phyloP scores from a whole-genome alignment of 495 filamentous ascomycete genomes.

The Xylaria scruposa region DNA sequence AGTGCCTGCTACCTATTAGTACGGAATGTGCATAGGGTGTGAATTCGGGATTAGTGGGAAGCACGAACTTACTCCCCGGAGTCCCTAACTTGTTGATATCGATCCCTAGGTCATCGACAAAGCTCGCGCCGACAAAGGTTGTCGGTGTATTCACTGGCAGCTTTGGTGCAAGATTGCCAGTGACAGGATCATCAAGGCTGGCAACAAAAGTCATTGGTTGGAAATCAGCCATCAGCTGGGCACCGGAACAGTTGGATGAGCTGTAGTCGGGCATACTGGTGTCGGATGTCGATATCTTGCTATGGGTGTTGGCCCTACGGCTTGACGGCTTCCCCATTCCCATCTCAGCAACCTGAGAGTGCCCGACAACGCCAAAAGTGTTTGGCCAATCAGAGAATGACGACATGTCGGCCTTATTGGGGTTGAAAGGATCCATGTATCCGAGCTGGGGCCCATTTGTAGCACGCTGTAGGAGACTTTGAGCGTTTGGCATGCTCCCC shows the following conservation, averaged over 20 bases:
- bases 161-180: slow-evolving; percentile 39
- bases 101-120: slow-evolving; percentile 36
- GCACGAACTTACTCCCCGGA: slow-evolving; percentile 34
- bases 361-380: slow-evolving; percentile 35
- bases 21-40: background rate
- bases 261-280: slow-evolving; percentile 51
- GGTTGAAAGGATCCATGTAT: slow-evolving; percentile 44
- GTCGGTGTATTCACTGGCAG: slow-evolving; percentile 51
- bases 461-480: slow-evolving; percentile 35
- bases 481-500: slow-evolving; percentile 36
- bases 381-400: slow-evolving; percentile 48
- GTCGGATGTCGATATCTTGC: slow-evolving; percentile 45
- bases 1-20: slow-evolving; percentile 27
- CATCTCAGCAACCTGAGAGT: slow-evolving; percentile 27
- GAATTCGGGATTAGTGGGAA: background rate
- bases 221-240: slow-evolving; percentile 31
- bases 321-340: slow-evolving; percentile 34
- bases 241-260: slow-evolving; percentile 24
- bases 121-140: slow-evolving; percentile 29
- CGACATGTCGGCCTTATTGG: slow-evolving; percentile 39
- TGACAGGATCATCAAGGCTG: slow-evolving; percentile 43
- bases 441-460: slow-evolving; percentile 30
- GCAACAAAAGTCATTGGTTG: slow-evolving; percentile 44
- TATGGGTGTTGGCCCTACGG: slow-evolving; percentile 31
- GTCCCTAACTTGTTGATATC: slow-evolving; percentile 34